phyloP scores from a whole-genome alignment of 2,329 filamentous ascomycete genomes.

The Pseudopithomyces maydicus region DNA sequence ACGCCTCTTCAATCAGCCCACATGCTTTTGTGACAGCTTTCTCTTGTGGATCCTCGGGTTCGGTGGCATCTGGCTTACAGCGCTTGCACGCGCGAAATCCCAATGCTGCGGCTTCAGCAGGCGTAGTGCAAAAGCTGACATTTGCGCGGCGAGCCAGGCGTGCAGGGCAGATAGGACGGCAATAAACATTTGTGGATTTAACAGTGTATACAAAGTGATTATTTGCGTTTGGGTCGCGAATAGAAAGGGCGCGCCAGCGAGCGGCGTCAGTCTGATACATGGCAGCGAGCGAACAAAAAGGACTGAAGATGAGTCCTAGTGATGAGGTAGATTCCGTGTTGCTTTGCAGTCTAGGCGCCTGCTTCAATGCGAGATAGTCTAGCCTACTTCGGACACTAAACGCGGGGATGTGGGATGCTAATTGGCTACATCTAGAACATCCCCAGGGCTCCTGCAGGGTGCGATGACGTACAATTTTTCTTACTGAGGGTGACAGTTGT shows the following conservation, averaged over 20 bases:
- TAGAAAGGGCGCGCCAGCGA: conserved; percentile 50
- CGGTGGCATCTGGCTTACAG: conserved; percentile 53
- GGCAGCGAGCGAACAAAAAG: background rate
- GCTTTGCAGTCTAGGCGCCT: background rate
- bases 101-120: conserved; percentile 53
- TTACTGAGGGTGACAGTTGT: background rate
- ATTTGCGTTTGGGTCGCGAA: conserved; percentile 50
- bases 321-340: background rate
- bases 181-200: conserved; percentile 63
- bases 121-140: conserved; percentile 59
- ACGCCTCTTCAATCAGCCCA: conserved; percentile 31
- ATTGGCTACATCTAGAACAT: conserved; percentile 30
- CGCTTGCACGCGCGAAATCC: conserved; percentile 64
- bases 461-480: conserved; percentile 22
- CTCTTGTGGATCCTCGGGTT: conserved; percentile 49
- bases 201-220: conserved; percentile 61
- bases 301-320: background rate
- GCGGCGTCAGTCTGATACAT: conserved; percentile 41
- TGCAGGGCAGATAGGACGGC: conserved; percentile 64
- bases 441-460: background rate
- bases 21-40: conserved; percentile 49
- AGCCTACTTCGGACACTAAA: background rate
- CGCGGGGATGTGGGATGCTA: conserved; percentile 5
- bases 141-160: conserved; percentile 64
- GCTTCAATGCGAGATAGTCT: background rate